These are phyloP conservation scores for Euphrasia arctica DNA, from an alignment of 305 asterid genomes.

Conservation along the genomic window DNA sequence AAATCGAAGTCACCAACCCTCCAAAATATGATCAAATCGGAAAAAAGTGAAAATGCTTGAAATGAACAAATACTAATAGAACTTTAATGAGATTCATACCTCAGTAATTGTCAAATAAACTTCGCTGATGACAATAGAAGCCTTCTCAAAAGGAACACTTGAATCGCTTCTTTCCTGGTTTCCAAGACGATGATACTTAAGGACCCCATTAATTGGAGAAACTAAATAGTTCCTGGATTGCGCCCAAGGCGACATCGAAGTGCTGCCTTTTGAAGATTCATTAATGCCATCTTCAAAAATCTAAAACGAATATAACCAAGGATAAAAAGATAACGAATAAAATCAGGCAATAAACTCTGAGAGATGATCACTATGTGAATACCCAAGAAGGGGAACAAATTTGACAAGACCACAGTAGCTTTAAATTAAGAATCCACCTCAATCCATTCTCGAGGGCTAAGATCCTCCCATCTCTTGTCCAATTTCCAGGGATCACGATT, in stretches of 20 bases:
- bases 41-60: not conserved
- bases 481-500: slow-evolving; percentile 83
- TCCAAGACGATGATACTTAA: slow-evolving; percentile 94
- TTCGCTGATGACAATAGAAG: slow-evolving; percentile 70
- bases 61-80: slow-evolving; percentile 8
- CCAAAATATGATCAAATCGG: slow-evolving; percentile 2
- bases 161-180: slow-evolving; percentile 88
- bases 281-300: slow-evolving; percentile 92
- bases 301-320: slow-evolving; percentile 35
- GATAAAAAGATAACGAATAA: slow-evolving; percentile 18
- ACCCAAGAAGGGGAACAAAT: slow-evolving; percentile 3
- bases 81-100: slow-evolving; percentile 46
- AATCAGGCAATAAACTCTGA: slow-evolving; percentile 26
- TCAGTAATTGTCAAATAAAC: slow-evolving; percentile 86
- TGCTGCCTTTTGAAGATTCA: slow-evolving; percentile 53
- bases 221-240: slow-evolving; percentile 69
- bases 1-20: not conserved
- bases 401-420: slow-evolving; percentile 23
- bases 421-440: slow-evolving; percentile 55
- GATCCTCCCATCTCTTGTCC: slow-evolving; percentile 96
- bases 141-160: slow-evolving; percentile 82
- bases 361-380: slow-evolving; percentile 12
- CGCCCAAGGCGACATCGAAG: slow-evolving; percentile 59
- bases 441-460: slow-evolving; percentile 90
- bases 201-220: slow-evolving; percentile 93